Evolutionary conservation across 2,329 filamentous ascomycete species (phyloP).

Genomic region (Neocatenulostroma microsporum): DNA sequence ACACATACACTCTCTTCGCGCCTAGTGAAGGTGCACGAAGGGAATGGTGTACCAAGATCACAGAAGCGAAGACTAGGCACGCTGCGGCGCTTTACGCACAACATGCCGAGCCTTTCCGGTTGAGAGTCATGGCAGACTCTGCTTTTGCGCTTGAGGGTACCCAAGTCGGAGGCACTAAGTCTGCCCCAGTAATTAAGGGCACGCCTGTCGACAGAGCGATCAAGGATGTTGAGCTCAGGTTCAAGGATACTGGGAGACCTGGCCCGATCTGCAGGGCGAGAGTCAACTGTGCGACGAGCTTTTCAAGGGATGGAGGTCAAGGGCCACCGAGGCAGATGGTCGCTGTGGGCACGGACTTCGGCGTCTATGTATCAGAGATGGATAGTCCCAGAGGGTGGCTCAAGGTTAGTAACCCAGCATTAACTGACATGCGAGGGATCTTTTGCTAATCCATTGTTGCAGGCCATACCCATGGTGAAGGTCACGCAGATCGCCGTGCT

Average conservation of each 20-base stretch:
- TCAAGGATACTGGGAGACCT: slow-evolving; percentile 58
- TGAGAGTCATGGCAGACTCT: slow-evolving; percentile 85
- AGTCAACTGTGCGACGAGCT: slow-evolving; percentile 90
- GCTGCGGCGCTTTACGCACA: slow-evolving; percentile 82
- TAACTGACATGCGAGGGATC: not conserved
- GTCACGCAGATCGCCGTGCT: slow-evolving; percentile 92
- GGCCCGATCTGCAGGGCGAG: slow-evolving; percentile 71
- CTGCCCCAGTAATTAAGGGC: slow-evolving; percentile 69
- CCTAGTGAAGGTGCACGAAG: slow-evolving; percentile 63
- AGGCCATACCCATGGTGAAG: slow-evolving; percentile 67
- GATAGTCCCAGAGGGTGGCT: slow-evolving; percentile 86
- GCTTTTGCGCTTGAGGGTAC: slow-evolving; percentile 59
- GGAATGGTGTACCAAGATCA: slow-evolving; percentile 90
- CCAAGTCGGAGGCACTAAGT: slow-evolving; percentile 32
- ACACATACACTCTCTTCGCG: slow-evolving; percentile 86
- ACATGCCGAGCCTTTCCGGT: slow-evolving; percentile 89
- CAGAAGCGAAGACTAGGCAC: slow-evolving; percentile 89
- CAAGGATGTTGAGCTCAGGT: slow-evolving; percentile 72
- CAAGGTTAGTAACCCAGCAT: slow-evolving; percentile 52
- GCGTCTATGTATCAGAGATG: slow-evolving; percentile 82
- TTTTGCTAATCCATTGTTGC: slow-evolving; percentile 10
- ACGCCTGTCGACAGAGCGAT: slow-evolving; percentile 90
- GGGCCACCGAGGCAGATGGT: slow-evolving; percentile 66
- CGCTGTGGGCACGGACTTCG: slow-evolving; percentile 90
- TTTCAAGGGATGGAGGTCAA: slow-evolving; percentile 57